Percentiles rank a stretch among this genome's conserved stretches.
Conservation (phyloP, 2,329 filamentous ascomycete species). For the Aspergillus eucalypticola region DNA sequence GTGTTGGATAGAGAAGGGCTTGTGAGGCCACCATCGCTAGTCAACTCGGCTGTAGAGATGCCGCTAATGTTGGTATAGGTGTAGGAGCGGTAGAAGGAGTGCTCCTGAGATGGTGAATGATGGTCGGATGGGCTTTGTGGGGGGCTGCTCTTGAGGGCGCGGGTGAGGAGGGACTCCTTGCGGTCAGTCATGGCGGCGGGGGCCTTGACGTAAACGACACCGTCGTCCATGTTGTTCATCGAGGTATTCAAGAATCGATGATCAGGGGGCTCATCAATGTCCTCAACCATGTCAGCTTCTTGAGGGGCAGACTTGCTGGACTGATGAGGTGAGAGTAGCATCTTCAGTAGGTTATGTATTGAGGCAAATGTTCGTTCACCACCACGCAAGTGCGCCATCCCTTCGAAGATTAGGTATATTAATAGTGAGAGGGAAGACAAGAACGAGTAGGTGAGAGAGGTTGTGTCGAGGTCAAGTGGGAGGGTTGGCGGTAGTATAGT, state of each 20-base stretch:
- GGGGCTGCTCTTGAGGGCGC: slow-evolving; percentile 70
- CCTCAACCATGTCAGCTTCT: slow-evolving; percentile 68
- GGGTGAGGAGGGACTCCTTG: slow-evolving; percentile 82
- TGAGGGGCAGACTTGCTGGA: slow-evolving; percentile 39
- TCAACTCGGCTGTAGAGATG: slow-evolving; percentile 83
- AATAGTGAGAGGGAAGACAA: slow-evolving; percentile 7
- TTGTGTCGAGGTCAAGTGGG: slow-evolving; percentile 10
- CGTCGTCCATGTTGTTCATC: slow-evolving; percentile 33
- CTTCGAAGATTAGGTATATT: slow-evolving; percentile 17
- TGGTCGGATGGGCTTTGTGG: slow-evolving; percentile 48
- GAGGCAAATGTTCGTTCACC: slow-evolving; percentile 37
- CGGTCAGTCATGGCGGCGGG: slow-evolving; percentile 53
- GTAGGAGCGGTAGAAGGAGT: slow-evolving; percentile 60
- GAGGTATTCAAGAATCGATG: slow-evolving; percentile 31
- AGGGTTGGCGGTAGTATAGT: not conserved
- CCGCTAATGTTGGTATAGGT: slow-evolving; percentile 74
- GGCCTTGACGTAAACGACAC: slow-evolving; percentile 49
- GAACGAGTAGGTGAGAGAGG: slow-evolving; percentile 6
- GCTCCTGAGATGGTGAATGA: slow-evolving; percentile 40
- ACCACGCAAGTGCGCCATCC: slow-evolving; percentile 36
- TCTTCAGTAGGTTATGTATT: slow-evolving; percentile 46
- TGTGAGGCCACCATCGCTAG: slow-evolving; percentile 89
- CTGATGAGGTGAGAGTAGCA: slow-evolving; percentile 46
- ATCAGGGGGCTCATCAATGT: slow-evolving; percentile 88
- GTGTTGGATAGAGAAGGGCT: slow-evolving; percentile 86